Conservation (phyloP, 495 filamentous ascomycete species). For the Aspergillus bertholletiae region DNA sequence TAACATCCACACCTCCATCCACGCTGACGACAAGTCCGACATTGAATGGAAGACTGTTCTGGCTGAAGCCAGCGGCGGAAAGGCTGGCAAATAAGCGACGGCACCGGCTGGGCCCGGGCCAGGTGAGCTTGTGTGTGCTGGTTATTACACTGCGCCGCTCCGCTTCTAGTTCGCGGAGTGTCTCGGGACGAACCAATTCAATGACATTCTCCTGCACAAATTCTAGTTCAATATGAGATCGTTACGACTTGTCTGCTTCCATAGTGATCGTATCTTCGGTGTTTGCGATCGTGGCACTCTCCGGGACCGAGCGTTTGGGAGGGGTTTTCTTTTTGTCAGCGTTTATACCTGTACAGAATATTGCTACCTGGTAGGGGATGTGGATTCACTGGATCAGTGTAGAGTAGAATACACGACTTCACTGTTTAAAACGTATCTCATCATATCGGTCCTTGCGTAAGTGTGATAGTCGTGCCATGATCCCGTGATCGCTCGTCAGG, state of each 20-base stretch:
- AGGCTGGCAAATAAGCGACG: constrained; percentile 40
- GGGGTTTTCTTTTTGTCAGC: constrained; percentile 19
- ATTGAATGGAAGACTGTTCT: constrained; percentile 82
- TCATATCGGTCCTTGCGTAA: neutral
- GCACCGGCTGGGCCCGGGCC: constrained; percentile 39
- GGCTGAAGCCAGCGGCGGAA: constrained; percentile 75
- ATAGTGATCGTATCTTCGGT: constrained; percentile 17
- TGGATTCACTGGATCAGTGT: constrained; percentile 18
- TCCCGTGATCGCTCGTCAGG: neutral
- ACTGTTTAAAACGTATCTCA: constrained; percentile 7
- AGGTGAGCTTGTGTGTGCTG: constrained; percentile 24
- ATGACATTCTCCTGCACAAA: constrained; percentile 29
- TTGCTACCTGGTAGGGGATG: constrained; percentile 16
- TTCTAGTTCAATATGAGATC: constrained; percentile 44
- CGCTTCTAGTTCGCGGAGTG: constrained; percentile 16
- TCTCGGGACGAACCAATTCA: constrained; percentile 29
- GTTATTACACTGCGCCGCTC: constrained; percentile 15
- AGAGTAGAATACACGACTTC: constrained; percentile 20
- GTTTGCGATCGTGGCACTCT: constrained; percentile 17
- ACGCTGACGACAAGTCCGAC: constrained; percentile 89
- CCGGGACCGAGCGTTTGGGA: constrained; percentile 16
- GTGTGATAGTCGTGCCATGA: neutral
- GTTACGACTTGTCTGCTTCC: constrained; percentile 33
- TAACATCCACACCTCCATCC: constrained; percentile 74
- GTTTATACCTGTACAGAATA: constrained; percentile 30